Base-by-base conservation (phyloP, 164 flowering plant species). In the Magnolia officinalis region DNA sequence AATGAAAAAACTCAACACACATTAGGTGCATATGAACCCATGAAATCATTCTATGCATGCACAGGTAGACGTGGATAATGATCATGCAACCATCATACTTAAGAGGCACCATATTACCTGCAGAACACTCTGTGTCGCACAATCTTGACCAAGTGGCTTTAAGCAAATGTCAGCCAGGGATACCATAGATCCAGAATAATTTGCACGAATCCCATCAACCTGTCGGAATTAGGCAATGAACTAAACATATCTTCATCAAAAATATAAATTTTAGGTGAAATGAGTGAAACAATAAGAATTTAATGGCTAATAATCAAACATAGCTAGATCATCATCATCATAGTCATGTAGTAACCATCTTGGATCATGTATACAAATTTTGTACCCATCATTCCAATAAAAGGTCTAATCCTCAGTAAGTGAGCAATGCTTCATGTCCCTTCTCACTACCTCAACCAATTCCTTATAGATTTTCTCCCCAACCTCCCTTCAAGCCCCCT, bases 71-170 rank as follows among this genome's bases (percentile, higher is more conserved):
- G 61, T 11, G 61, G 18, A 55, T 11, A 29, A 1, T 8, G 16
- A 68, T 16, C 50, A 68, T 37, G 29, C 50, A 29, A 31, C 49
- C 31, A 68, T 26, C 18, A 29, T 19, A 68, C 45, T 68, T 13
- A 21, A 24, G 29, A 19, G 31, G n/a, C 50, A 29, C 13, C 20
- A 68, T 29, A 31, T 45, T 78, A 95, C 98, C 96, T 95, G 98
- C 65, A 93, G 85, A 78, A 95, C 87, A 83, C 92, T 95, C 85
- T 95, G 98, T 65, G 94, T 95, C 23, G 96, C 98, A 84, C 98
- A 95, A 79, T 90, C 97, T 74, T 86, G 76, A 59, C 93, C 98
- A 72, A 95, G 87, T 78, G 98, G 98, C 89, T 95, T 95, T 89
- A 93, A 76, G 86, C 98, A 95, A 75, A 95, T 93, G 81, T 95